Conservation (phyloP, 1,284 basidiomycete species). For the Cerrena zonata region DNA sequence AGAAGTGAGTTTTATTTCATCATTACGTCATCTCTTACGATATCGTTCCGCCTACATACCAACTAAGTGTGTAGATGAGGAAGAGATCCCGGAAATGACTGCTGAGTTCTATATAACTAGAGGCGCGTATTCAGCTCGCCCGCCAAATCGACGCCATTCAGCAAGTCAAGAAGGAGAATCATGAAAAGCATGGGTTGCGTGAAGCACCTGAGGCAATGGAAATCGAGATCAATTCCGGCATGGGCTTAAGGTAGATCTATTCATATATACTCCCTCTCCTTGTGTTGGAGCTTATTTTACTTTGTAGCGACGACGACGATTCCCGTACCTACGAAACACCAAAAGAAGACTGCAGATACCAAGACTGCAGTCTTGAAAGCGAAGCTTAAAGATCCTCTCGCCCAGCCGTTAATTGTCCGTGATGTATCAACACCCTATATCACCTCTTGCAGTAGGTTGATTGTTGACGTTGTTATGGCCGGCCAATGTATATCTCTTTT, state of each 20-base stretch:
- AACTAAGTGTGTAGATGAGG: slow-evolving; percentile 41
- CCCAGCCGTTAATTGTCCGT: slow-evolving; percentile 75
- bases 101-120: slow-evolving; percentile 83
- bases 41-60: not conserved
- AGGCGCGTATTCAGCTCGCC: slow-evolving; percentile 80
- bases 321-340: slow-evolving; percentile 35
- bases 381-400: slow-evolving; percentile 68
- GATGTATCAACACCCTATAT: slow-evolving; percentile 85
- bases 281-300: not conserved
- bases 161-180: slow-evolving; percentile 76
- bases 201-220: slow-evolving; percentile 93
- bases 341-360: slow-evolving; percentile 44
- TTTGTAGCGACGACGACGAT: too few relatives aligned
- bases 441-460: slow-evolving; percentile 81
- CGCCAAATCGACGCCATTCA: slow-evolving; percentile 85
- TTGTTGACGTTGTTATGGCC: slow-evolving; percentile 67
- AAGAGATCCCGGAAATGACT: slow-evolving; percentile 71
- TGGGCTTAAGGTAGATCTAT: too few relatives aligned
- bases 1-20: slow-evolving; percentile 50
- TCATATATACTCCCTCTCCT: slow-evolving; percentile 9
- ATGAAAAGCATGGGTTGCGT: slow-evolving; percentile 88
- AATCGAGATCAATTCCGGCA: slow-evolving; percentile 83
- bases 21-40: slow-evolving; percentile 7
- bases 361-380: slow-evolving; percentile 62
- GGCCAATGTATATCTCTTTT: slow-evolving; percentile 28